Evolutionary conservation across 257 asterid species (phyloP), one percentile per base, ranked within the genome.

Genomic region (Salvia miltiorrhiza): DNA sequence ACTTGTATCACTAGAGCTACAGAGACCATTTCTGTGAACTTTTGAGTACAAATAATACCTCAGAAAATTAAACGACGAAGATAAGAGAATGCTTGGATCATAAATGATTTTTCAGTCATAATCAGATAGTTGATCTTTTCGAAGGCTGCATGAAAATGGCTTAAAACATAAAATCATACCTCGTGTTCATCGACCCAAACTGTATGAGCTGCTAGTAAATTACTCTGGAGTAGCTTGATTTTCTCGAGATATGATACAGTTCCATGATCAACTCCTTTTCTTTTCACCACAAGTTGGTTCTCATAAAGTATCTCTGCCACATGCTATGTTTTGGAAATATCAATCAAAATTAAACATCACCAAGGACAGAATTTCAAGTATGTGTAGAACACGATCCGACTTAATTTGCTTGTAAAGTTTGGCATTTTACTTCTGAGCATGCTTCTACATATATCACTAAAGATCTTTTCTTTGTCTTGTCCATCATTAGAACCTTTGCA

Each of bases 281-380:
- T 80, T 62, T 73, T 84, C 81, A 72, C 80, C 76, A 88, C 90
- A 14, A 77, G 72, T 62, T 88, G 80, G 80, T 90, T 90, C 86
- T 88, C 97, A 52, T 81, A 81, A 48, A 86, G 83, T 82, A 88
- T 88, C 88, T 90, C 97, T 5, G 97, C 95, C 24, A 90, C 91
- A 78, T 88, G 97, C 95, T 88, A 75, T 40, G 41, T 63, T 40
- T 60, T 30, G 56, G 52, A 62, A 60, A 45, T 8, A 41, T 49
- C 2, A 13, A 19, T 33, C 49, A 45, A 48, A 32, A 63, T 19
- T 8, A 43, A 62, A 35, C 58, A 43, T 14, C 14, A n/a, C 21
- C 44, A 11, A 28, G 41, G 58, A 68, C 13, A 6, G 37, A 66
- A 67, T 52, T 43, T 48, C 40, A 17, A 56, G 56, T 16, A 28